Evolutionary conservation across 306 rosid species (phyloP), one percentile per base, ranked within the genome.

Genomic region (Cicer judaicum): DNA sequence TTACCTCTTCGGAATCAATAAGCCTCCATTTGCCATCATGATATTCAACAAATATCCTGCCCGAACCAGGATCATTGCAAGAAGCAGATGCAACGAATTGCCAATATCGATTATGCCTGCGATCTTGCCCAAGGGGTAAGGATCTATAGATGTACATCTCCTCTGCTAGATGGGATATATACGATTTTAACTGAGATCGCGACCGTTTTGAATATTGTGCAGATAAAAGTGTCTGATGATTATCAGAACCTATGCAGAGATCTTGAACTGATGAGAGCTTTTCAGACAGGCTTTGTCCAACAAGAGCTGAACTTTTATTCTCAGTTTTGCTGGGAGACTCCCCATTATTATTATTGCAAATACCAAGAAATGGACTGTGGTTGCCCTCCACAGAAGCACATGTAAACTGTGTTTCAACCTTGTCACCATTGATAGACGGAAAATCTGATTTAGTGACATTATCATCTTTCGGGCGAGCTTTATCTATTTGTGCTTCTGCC

Each of bases 121-220:
- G 95, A 84, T 94, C 98, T 81, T 91, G 98, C 55, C 98, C 98
- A 49, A 94, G 96, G 76, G 98, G 97, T 81, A 94, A 77, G 71
- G 98, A 94, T 83, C 98, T 90, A 80, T 94, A 94, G 40, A 87
- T 88, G 79, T 86, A 92, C 96, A 88, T 87, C 87, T 90, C 96
- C 78, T 94, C 98, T 2, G 97, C 97, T 78, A 87, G 82, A 70
- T 91, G 97, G 39, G 92, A 91, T 72, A 94, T 88, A 72, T 86
- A 94, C 41, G 96, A 85, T 79, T 91, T 94, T 82, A 92, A 74
- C 73, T 91, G 98, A 49, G 96, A 94, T 24, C 96, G 95, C 24
- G 97, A 88, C 86, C 92, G 85, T 87, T 90, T 94, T 38, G 96
- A 87, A 77, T 87, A 88, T 82, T 83, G 87, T 14, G 90, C 90